A percentile compares a stretch with the other conserved stretches of the same genome.
These are phyloP conservation scores for Sphaerulina populicola DNA, from an alignment of 2,329 filamentous ascomycete genomes.

Conservation along the genomic window DNA sequence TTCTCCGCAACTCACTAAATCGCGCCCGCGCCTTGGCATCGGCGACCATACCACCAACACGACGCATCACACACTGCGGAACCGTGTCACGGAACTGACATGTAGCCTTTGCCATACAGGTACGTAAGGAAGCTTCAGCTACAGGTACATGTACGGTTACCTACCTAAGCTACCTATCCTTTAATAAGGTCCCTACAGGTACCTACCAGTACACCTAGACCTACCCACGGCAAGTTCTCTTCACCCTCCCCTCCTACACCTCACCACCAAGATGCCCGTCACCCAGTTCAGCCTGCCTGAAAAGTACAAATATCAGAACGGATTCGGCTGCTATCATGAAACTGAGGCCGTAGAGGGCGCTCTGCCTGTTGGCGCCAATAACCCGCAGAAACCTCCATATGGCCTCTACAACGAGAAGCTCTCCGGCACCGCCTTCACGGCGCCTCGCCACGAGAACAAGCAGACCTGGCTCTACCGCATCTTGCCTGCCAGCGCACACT, in stretches of 20 bases:
- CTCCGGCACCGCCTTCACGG: constrained; percentile 53
- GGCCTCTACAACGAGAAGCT: constrained; percentile 72
- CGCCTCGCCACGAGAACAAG: constrained; percentile 49
- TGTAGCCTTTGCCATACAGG: too few relatives aligned
- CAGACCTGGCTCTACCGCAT: constrained; percentile 54
- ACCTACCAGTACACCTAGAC: background rate
- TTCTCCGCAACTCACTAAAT: too few relatives aligned
- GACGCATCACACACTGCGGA: too few relatives aligned
- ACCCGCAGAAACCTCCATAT: constrained; percentile 68
- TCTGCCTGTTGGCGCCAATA: constrained; percentile 67
- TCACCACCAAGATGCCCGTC: constrained; percentile 49
- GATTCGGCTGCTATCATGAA: constrained; percentile 71
- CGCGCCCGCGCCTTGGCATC: too few relatives aligned
- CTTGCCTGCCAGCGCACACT: constrained; percentile 51
- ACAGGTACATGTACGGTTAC: too few relatives aligned
- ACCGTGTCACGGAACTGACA: too few relatives aligned
- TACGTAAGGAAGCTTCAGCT: too few relatives aligned
- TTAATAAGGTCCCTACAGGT: too few relatives aligned
- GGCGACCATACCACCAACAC: too few relatives aligned
- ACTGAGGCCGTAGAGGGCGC: constrained; percentile 68
- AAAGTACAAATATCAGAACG: constrained; percentile 69
- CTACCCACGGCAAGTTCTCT: background rate
- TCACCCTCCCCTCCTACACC: background rate
- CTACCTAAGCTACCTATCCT: too few relatives aligned
- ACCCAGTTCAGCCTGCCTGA: constrained; percentile 56